phyloP scores from a whole-genome alignment of 2,329 filamentous ascomycete species.

The Hymenoscyphus albidus region DNA sequence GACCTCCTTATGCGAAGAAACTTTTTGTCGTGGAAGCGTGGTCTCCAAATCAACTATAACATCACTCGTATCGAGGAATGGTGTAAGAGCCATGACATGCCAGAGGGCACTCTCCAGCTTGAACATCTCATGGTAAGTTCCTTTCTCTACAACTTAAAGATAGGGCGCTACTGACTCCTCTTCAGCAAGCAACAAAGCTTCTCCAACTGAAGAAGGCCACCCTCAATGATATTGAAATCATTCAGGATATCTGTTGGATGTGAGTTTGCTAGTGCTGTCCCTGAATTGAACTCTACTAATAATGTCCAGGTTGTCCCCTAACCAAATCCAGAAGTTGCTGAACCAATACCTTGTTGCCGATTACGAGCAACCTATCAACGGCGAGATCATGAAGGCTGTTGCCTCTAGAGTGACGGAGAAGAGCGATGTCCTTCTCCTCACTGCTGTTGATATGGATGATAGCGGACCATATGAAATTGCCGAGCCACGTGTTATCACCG shows the following conservation, averaged over 20 bases:
- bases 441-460: conserved; percentile 98
- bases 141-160: not conserved
- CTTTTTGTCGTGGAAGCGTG: conserved; percentile 98
- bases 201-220: conserved; percentile 98
- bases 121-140: conserved; percentile 88
- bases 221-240: conserved; percentile 98
- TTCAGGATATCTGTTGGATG: conserved; percentile 99
- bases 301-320: conserved; percentile 75
- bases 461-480: conserved; percentile 98
- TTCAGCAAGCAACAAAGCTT: conserved; percentile 91
- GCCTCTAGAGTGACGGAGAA: conserved; percentile 96
- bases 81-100: conserved; percentile 99
- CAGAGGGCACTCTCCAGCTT: conserved; percentile 91
- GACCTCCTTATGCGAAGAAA: conserved; percentile 96
- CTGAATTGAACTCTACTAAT: conserved; percentile 9
- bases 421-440: conserved; percentile 88
- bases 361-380: conserved; percentile 98
- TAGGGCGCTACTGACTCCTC: conserved; percentile 17
- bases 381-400: conserved; percentile 99
- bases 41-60: conserved; percentile 99
- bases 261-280: conserved; percentile 48
- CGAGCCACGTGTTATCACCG: conserved; percentile 91
- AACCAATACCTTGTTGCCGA: conserved; percentile 99
- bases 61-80: conserved; percentile 99
- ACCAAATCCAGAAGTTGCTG: conserved; percentile 97